Base-by-base conservation (phyloP, 2,329 filamentous ascomycete genomes). In the Phaeophleospora eucalypticola region DNA sequence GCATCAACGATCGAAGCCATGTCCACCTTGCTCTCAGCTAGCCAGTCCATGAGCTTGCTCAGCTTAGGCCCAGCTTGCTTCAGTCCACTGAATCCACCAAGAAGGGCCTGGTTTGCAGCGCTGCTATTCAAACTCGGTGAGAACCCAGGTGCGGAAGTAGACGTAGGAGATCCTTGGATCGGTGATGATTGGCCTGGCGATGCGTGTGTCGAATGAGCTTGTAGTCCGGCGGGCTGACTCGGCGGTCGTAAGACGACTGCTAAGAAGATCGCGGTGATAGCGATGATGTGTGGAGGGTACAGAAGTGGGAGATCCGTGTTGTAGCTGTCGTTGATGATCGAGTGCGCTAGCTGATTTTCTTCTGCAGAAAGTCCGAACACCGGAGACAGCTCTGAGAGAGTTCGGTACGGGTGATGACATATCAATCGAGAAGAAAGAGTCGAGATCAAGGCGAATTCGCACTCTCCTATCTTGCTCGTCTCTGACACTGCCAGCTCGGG, bases 371-470 rank as follows among this genome's bases (percentile, higher is more conserved):
- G 74, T 38, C 75, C 73, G 48, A 95, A 78, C 48, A 86, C 80
- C 43, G 74, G 71, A 54, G 87, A 83, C 36, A 95, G 74, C 36
- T 83, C 82, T 3, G 79, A 79, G 21, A 96, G 74, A 34, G 85
- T 89, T 44, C 89, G 86, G 68, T 95, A 95, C 0, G 90, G 90
- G 63, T 95, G 89, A 68, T 95, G 87, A 15, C 95, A 74, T 63
- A 95, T 94, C 57, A 96, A 79, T 58, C 94, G 87, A 3, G 87
- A 90, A 67, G 81, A 86, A 80, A 96, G 86, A 64, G 95, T 90
- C 19, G 87, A 89, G 60, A 96, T 95, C 46, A 96, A 76, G 48
- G 81, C 87, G 70, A 95, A 96, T 66, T 96, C 90, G 78, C 88
- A 95, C 72, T 96, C 90, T 59, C 90, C 90, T 33, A 96, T 79